Conservation (phyloP, 129 eudicot genomes). For the Flaveria trinervia region DNA sequence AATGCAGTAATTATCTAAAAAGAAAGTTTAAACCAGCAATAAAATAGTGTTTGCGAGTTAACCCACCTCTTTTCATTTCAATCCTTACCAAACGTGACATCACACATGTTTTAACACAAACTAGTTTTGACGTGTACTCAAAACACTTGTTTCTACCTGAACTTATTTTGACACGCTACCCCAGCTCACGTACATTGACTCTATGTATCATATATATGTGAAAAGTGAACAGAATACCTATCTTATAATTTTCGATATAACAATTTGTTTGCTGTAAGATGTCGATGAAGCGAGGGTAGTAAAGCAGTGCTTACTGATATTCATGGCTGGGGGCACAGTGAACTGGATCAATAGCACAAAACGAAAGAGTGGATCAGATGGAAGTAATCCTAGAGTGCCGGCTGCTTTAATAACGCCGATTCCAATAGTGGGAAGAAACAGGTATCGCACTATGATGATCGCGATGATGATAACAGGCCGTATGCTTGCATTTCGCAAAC, state of each 20-base stretch:
- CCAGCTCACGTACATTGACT: neutral
- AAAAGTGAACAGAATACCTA: no score
- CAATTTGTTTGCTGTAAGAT: no score
- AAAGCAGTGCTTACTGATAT: constrained; percentile 51
- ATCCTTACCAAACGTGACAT: no score
- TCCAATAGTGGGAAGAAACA: constrained; percentile 64
- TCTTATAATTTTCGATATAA: no score
- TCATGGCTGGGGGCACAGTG: constrained; percentile 91
- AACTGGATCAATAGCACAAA: constrained; percentile 86
- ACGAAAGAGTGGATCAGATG: constrained; percentile 78
- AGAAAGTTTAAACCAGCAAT: no score
- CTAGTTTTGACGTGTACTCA: neutral
- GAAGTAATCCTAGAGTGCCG: constrained; percentile 56
- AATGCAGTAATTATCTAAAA: no score
- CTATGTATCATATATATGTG: neutral
- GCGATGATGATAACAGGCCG: constrained; percentile 40
- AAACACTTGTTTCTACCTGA: neutral
- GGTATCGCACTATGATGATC: constrained; percentile 55
- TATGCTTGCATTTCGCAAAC: constrained; percentile 52
- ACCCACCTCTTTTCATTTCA: neutral
- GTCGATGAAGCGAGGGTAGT: neutral
- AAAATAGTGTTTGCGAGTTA: neutral
- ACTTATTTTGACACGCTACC: neutral
- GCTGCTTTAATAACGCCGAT: constrained; percentile 66
- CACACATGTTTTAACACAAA: no score